phyloP scores from a whole-genome alignment of 495 filamentous ascomycete genomes.

The Daldinia concentrica region DNA sequence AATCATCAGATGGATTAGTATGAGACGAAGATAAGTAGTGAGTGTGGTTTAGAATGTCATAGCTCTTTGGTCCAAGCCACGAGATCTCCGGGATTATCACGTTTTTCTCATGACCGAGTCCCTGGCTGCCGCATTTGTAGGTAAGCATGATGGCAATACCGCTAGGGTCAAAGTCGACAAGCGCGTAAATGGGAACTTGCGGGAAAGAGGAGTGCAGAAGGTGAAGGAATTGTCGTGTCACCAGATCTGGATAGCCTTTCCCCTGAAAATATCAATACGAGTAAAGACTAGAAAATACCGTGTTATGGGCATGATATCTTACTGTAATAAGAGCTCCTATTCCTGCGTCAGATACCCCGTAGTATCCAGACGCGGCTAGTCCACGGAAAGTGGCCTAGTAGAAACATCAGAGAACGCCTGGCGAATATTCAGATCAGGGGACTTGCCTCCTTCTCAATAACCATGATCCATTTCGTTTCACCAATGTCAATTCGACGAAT shows the following conservation, averaged over 20 bases:
- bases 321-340: slow-evolving; percentile 76
- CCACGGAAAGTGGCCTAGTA: slow-evolving; percentile 81
- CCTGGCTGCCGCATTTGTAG: slow-evolving; percentile 84
- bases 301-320: slow-evolving; percentile 36
- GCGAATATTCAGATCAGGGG: not conserved
- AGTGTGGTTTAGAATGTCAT: slow-evolving; percentile 58
- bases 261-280: slow-evolving; percentile 62
- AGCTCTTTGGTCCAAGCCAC: slow-evolving; percentile 79
- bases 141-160: slow-evolving; percentile 86
- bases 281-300: slow-evolving; percentile 39
- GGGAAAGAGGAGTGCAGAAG: slow-evolving; percentile 50
- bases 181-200: slow-evolving; percentile 64
- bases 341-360: slow-evolving; percentile 59
- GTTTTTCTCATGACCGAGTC: slow-evolving; percentile 72
- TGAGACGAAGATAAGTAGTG: not conserved
- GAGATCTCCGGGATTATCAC: slow-evolving; percentile 65
- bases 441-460: slow-evolving; percentile 91
- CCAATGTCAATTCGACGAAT: slow-evolving; percentile 64
- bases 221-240: slow-evolving; percentile 75
- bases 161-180: slow-evolving; percentile 89
- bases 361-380: slow-evolving; percentile 64
- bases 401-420: not conserved
- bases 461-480: slow-evolving; percentile 73
- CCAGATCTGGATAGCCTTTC: slow-evolving; percentile 92
- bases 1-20: not conserved